phyloP scores from a whole-genome alignment of 2,329 filamentous ascomycete genomes.

The Botrytis medusae region DNA sequence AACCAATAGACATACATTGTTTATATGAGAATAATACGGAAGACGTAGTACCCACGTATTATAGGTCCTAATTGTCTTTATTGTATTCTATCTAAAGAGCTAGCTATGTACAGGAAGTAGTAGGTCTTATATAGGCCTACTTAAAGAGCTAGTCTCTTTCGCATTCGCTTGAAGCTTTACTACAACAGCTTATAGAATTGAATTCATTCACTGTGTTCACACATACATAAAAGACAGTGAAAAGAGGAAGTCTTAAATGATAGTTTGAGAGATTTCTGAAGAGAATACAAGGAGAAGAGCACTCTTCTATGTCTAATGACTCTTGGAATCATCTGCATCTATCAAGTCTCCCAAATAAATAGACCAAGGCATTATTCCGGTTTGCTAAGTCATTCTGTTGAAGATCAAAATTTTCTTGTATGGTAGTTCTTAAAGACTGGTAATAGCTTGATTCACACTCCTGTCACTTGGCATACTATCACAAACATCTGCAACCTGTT shows the following conservation, averaged over 20 bases:
- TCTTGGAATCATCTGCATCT: neutral
- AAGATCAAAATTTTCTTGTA: neutral
- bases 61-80: no score
- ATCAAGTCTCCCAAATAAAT: neutral
- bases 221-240: neutral
- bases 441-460: neutral
- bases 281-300: neutral
- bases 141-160: no score
- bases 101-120: no score
- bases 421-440: neutral
- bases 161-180: no score
- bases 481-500: neutral
- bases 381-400: neutral
- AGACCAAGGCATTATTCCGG: neutral
- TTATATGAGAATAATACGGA: no score
- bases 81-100: no score
- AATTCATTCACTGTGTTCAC: no score
- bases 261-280: neutral
- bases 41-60: no score
- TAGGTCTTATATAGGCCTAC: no score
- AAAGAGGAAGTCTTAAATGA: accelerated
- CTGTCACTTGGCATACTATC: neutral
- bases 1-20: no score
- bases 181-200: no score
- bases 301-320: neutral